Evolutionary conservation across 1,139 yeast genomes (phyloP).

Genomic region (Torulaspora globosa): DNA sequence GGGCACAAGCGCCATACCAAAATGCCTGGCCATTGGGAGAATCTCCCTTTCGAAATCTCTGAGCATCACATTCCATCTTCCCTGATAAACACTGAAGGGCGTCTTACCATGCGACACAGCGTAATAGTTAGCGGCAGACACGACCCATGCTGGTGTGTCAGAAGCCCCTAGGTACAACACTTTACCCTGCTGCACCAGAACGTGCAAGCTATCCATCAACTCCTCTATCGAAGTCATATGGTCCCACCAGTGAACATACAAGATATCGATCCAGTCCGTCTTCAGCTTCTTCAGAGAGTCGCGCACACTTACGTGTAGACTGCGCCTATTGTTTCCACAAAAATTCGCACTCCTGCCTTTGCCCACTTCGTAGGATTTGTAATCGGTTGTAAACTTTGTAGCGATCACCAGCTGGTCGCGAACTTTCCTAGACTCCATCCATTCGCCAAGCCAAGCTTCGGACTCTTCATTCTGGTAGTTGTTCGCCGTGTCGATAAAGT

Average conservation of each 20-base stretch:
- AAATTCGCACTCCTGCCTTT: conserved; percentile 10
- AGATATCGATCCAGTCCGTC: conserved; percentile 10
- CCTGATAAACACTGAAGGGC: no score
- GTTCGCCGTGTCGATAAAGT: conserved; percentile 32
- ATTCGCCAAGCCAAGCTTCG: conserved; percentile 7
- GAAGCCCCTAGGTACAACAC: no score
- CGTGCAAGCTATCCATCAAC: no score
- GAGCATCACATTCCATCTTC: no score
- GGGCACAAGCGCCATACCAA: no score
- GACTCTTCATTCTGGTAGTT: conserved; percentile 17
- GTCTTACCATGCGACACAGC: no score
- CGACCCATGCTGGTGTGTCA: no score
- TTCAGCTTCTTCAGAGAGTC: conserved; percentile 10
- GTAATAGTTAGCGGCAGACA: conserved; percentile 26
- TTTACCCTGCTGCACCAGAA: no score
- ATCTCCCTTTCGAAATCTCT: conserved; percentile 29
- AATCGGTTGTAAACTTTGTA: conserved; percentile 12
- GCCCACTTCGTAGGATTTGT: conserved; percentile 9
- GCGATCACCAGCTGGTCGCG: conserved; percentile 14
- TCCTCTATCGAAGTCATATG: conserved; percentile 27
- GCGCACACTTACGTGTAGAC: conserved; percentile 12
- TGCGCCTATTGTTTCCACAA: conserved; percentile 9
- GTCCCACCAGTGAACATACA: conserved; percentile 27
- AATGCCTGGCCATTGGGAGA: no score
- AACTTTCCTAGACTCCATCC: conserved; percentile 12